Evolutionary conservation across 441 rosid species (phyloP).

Genomic region (Corymbia calophylla): DNA sequence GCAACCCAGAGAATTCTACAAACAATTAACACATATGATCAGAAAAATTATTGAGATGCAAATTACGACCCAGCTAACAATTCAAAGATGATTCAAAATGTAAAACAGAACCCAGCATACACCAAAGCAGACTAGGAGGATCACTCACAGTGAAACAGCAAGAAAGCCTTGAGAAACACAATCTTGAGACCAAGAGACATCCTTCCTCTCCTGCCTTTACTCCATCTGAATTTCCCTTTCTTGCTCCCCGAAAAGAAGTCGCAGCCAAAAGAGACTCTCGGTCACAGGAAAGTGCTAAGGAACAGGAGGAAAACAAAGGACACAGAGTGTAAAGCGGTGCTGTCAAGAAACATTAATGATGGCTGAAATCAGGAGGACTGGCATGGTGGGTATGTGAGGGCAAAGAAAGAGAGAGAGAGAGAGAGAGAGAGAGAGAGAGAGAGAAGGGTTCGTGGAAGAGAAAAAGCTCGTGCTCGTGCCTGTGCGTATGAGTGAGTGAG

Average conservation of each 20-base stretch:
- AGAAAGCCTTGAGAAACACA: conserved; percentile 17
- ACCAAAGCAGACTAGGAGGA: neutral
- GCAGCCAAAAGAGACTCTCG: neutral
- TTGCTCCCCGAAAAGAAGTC: neutral
- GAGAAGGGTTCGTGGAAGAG: neutral
- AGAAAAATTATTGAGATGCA: neutral
- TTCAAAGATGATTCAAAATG: conserved; percentile 17
- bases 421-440: neutral
- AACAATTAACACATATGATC: neutral
- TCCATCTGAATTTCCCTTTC: neutral
- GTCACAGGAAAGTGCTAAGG: neutral
- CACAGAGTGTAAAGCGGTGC: neutral
- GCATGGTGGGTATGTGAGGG: neutral
- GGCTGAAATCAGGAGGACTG: conserved; percentile 7
- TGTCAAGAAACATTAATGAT: neutral
- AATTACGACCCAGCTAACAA: conserved; percentile 7
- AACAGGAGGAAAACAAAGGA: conserved; percentile 1
- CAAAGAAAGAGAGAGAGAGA: neutral
- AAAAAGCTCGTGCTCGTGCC: neutral
- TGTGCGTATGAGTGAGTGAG: neutral
- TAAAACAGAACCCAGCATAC: conserved; percentile 11
- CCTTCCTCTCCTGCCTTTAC: conserved; percentile 30
- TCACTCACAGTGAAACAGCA: conserved; percentile 41
- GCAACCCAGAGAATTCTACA: neutral
- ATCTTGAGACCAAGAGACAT: conserved; percentile 18